Percentiles rank a stretch among this genome's conserved stretches.
Evolutionary conservation across 345 rosid species (phyloP).

Genomic region (Brassica rapa): DNA sequence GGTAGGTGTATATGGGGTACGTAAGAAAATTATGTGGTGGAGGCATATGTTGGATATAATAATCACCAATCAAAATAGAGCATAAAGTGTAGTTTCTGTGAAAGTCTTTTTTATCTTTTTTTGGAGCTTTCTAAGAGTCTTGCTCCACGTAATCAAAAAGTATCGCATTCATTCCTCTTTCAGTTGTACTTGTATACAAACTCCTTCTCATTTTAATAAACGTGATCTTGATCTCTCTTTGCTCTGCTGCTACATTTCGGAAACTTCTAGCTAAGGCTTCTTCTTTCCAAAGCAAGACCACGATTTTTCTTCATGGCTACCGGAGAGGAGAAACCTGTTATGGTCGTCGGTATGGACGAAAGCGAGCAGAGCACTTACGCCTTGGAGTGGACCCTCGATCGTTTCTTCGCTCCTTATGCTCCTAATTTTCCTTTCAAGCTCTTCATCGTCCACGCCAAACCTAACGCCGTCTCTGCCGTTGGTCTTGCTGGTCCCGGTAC

Average conservation of each 20-base stretch:
- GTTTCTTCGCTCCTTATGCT: conserved; percentile 60
- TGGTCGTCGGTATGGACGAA: conserved; percentile 66
- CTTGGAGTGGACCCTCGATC: conserved; percentile 81
- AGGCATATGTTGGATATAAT: not conserved
- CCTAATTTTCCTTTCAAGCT: conserved; percentile 71
- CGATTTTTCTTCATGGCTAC: conserved; percentile 41
- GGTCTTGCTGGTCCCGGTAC: conserved; percentile 88
- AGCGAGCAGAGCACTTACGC: conserved; percentile 81
- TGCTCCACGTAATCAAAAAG: conserved; percentile 20
- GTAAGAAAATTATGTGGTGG: not conserved
- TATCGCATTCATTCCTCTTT: conserved; percentile 15
- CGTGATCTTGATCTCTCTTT: not conserved
- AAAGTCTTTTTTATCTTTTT: too few relatives aligned
- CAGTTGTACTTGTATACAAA: not conserved
- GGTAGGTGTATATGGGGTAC: not conserved
- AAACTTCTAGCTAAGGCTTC: not conserved
- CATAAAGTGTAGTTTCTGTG: too few relatives aligned
- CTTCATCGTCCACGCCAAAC: conserved; percentile 77
- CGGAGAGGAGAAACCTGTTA: conserved; percentile 49
- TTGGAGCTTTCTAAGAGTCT: too few relatives aligned
- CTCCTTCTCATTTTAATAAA: not conserved
- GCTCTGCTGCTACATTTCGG: not conserved
- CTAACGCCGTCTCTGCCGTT: conserved; percentile 57
- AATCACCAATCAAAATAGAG: not conserved
- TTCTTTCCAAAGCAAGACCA: not conserved